These are phyloP conservation scores for Sporisorium exsertum DNA, from an alignment of 1,284 basidiomycete genomes.

Conservation along the genomic window DNA sequence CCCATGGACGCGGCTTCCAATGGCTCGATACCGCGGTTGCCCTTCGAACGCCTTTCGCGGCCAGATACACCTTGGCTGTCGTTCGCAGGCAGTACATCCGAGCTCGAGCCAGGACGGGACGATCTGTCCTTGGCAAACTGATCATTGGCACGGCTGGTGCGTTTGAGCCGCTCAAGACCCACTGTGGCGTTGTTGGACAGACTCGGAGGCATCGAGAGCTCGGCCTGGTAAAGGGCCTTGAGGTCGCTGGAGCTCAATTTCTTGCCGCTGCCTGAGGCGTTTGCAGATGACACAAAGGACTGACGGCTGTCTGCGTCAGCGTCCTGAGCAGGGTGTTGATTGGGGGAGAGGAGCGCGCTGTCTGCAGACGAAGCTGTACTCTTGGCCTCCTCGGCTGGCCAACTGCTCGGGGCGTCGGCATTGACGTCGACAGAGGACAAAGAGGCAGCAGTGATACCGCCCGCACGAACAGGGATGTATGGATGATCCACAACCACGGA, in stretches of 20 bases:
- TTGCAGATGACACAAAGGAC: conserved; percentile 11
- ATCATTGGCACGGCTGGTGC: conserved; percentile 29
- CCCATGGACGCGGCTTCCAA: conserved; percentile 44
- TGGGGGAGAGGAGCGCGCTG: conserved; percentile 9
- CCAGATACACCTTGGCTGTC: conserved; percentile 23
- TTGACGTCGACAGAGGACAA: conserved; percentile 16
- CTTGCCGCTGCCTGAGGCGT: neutral
- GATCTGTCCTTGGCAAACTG: conserved; percentile 34
- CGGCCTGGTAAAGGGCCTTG: conserved; percentile 34
- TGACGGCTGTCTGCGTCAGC: conserved; percentile 20
- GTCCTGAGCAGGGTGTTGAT: neutral
- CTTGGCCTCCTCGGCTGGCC: neutral
- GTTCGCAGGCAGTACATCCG: neutral
- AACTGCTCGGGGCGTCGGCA: neutral
- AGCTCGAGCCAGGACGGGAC: conserved; percentile 21
- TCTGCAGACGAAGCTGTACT: neutral
- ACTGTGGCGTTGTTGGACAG: conserved; percentile 36
- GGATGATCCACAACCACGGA: conserved; percentile 39
- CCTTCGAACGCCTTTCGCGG: conserved; percentile 28
- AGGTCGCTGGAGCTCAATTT: conserved; percentile 45
- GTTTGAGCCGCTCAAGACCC: conserved; percentile 42
- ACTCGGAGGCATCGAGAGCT: conserved; percentile 32
- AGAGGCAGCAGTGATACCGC: conserved; percentile 31
- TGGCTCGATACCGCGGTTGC: conserved; percentile 39
- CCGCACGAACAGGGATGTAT: conserved; percentile 43